A percentile compares a stretch with the other conserved stretches of the same genome.
Conservation (phyloP, 345 rosid species). For the Cardamine resedifolia region DNA sequence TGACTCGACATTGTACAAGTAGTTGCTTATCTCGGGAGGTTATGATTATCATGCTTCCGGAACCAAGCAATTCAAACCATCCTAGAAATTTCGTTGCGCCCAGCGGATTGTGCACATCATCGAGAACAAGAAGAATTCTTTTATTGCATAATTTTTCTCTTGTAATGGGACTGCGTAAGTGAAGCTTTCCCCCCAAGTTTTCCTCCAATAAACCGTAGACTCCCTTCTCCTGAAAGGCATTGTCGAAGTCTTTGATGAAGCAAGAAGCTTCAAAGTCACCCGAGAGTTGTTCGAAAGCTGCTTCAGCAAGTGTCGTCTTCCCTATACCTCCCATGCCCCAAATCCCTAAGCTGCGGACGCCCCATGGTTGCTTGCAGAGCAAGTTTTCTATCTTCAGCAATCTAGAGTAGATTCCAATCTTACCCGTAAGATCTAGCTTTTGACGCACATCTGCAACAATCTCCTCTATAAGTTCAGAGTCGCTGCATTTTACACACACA, state of each 20-base stretch:
- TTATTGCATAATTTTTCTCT: neutral
- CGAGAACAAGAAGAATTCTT: conserved; percentile 6
- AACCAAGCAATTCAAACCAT: neutral
- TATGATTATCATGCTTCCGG: neutral
- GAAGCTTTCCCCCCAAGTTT: neutral
- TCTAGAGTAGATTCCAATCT: conserved; percentile 3
- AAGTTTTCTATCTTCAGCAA: conserved; percentile 1
- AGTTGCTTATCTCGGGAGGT: neutral
- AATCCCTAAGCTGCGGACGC: neutral
- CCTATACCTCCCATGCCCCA: conserved; percentile 24
- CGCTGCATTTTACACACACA: conserved; percentile 6
- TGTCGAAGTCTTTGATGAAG: neutral
- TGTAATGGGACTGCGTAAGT: neutral
- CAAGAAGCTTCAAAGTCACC: conserved; percentile 1
- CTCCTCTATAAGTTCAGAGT: conserved; percentile 2
- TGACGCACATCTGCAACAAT: conserved; percentile 8
- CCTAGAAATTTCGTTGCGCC: neutral
- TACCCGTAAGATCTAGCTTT: neutral
- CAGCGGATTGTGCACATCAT: neutral
- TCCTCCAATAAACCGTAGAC: neutral
- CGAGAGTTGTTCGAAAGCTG: neutral
- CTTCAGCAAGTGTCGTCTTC: conserved; percentile 5
- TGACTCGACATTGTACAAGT: neutral
- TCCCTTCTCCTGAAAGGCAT: neutral
- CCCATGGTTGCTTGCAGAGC: neutral